Evolutionary conservation across 2,329 filamentous ascomycete genomes (phyloP), one percentile per base, ranked within the genome.

Genomic region (Ophiosphaerella korrae): DNA sequence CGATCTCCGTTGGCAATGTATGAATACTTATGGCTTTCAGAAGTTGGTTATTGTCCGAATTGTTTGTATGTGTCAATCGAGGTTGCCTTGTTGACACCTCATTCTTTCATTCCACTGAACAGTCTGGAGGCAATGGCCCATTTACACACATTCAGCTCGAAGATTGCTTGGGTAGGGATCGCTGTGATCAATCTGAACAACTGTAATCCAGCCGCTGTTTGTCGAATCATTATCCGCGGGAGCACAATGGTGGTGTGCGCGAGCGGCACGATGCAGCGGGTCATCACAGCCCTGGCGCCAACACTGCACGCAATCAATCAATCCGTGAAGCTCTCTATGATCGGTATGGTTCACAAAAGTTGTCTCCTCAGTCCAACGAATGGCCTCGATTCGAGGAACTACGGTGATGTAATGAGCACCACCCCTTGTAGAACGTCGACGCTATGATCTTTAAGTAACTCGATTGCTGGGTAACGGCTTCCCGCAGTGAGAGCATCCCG

Each of bases 191-290:
- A 29, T 29, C 26, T 16, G 36, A 40, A 31, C 34, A 18, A 41
- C 26, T 39, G 37, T 16, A 35, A 16, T 7, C 29, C 33, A 26
- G 29, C 26, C 32, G 11, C 42, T 26, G 36, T 21, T 40, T 18
- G 16, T 29, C 7, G 26, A 2, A 7, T 9, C 40, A 24, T n/a
- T 5, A 7, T 16, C 18, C 24, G 12, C 8, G 33, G 32, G 18
- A 26, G 21, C 24, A 36, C 21, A 29, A n/a, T 34, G 37, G 23
- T 33, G 37, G 36, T 40, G 35, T 48, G 44, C 48, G 46, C 43
- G 43, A 45, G 39, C 43, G 48, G 48, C 43, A 47, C 26, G 53
- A 49, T 58, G 40, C 50, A 34, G 45, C 45, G 47, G 42, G 39
- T 45, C 48, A 33, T 57, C 42, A 37, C 38, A 21, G 38, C 45